A percentile compares a stretch with the other conserved stretches of the same genome.
These are phyloP conservation scores for Rhodotorula sp. DNA, from an alignment of 1,284 basidiomycete genomes.

Conservation along the genomic window DNA sequence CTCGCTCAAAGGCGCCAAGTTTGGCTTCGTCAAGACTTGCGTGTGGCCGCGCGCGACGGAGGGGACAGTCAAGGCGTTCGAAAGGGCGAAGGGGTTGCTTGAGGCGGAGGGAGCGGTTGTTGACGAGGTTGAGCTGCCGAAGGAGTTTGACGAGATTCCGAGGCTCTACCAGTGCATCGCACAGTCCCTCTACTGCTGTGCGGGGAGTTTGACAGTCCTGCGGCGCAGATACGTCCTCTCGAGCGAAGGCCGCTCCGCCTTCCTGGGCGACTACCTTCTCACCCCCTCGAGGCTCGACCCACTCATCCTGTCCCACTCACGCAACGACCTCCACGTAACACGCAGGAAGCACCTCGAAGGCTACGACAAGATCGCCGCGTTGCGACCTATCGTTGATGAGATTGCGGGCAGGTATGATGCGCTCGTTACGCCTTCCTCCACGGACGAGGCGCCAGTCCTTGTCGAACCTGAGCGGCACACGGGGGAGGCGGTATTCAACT, in stretches of 20 bases:
- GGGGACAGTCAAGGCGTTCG: slow-evolving; percentile 14
- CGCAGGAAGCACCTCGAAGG: slow-evolving; percentile 10
- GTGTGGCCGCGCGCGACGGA: slow-evolving; percentile 32
- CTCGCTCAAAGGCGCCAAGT: slow-evolving; percentile 36
- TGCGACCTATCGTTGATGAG: slow-evolving; percentile 21
- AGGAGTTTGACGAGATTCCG: slow-evolving; percentile 20
- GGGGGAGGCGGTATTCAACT: slow-evolving; percentile 23
- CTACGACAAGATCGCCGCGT: slow-evolving; percentile 18
- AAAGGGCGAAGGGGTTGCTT: slow-evolving; percentile 21
- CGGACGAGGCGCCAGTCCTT: slow-evolving; percentile 19
- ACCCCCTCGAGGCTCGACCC: slow-evolving; percentile 31
- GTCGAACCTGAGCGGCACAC: slow-evolving; percentile 28
- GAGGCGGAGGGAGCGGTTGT: slow-evolving; percentile 29
- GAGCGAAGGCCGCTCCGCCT: slow-evolving; percentile 30
- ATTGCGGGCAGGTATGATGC: slow-evolving; percentile 18
- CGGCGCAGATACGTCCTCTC: slow-evolving; percentile 18
- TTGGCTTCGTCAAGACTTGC: slow-evolving; percentile 43
- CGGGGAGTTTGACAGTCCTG: no score
- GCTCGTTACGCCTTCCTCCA: slow-evolving; percentile 17
- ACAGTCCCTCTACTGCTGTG: not conserved
- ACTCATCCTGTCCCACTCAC: slow-evolving; percentile 27
- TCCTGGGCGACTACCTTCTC: slow-evolving; percentile 28
- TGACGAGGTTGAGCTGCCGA: slow-evolving; percentile 28
- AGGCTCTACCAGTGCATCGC: slow-evolving; percentile 13
- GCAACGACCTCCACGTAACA: slow-evolving; percentile 22